Percentiles rank a stretch among this genome's conserved stretches.
phyloP scores from a whole-genome alignment of 805 yeast genomes.

The Lipomyces sp. region DNA sequence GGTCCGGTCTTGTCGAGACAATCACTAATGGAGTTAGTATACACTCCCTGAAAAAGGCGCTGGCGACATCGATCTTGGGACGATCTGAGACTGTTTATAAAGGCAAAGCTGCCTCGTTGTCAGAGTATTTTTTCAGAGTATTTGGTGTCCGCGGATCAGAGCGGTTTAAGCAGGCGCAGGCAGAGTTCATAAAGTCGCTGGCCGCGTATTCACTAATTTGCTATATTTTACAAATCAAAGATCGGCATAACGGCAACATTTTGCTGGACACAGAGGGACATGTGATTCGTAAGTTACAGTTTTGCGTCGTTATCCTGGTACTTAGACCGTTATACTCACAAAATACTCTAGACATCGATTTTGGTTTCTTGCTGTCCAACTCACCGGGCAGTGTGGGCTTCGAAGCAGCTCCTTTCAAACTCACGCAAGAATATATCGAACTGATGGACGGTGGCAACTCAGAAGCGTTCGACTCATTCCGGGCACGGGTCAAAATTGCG shows the following conservation, averaged over 20 bases:
- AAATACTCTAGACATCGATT: conserved; percentile 69
- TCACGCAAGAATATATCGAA: conserved; percentile 87
- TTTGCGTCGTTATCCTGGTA: no score
- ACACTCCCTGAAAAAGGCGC: conserved; percentile 90
- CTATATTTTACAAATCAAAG: conserved; percentile 89
- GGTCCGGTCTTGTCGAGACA: conserved; percentile 92
- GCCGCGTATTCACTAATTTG: conserved; percentile 95
- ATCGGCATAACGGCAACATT: conserved; percentile 97
- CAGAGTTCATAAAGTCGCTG: conserved; percentile 79
- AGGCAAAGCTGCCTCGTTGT: conserved; percentile 63
- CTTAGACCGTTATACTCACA: not conserved
- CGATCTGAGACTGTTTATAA: conserved; percentile 74
- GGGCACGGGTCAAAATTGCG: conserved; percentile 66
- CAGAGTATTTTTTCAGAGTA: conserved; percentile 76
- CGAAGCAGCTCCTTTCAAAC: conserved; percentile 96
- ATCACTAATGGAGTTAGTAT: conserved; percentile 92
- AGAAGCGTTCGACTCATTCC: conserved; percentile 63
- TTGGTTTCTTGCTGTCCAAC: conserved; percentile 89
- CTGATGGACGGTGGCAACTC: conserved; percentile 80
- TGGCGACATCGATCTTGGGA: conserved; percentile 73
- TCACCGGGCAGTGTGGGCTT: conserved; percentile 97
- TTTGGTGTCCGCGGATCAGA: conserved; percentile 65
- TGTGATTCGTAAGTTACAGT: conserved; percentile 55
- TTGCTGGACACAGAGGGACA: conserved; percentile 96
- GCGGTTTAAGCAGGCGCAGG: conserved; percentile 74